These are phyloP conservation scores for Candolleomyces aberdarensis DNA, from an alignment of 768 basidiomycete genomes.

Conservation along the genomic window DNA sequence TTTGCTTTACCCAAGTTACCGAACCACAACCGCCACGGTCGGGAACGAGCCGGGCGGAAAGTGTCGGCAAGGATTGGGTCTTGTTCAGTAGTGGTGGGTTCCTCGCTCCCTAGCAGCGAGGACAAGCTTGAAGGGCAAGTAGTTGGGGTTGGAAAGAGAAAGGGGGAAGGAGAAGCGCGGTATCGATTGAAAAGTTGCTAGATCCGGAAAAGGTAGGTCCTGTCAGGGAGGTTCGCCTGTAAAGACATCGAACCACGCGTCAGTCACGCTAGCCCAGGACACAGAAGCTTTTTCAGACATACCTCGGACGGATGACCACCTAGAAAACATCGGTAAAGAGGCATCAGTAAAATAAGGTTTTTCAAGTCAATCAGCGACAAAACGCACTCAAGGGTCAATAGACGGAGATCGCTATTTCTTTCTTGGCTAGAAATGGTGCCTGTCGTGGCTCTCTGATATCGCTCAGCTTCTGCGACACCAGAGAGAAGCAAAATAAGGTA, in stretches of 20 bases:
- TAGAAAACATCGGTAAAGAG: slow-evolving; percentile 23
- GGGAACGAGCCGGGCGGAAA: slow-evolving; percentile 56
- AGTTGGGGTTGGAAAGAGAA: slow-evolving; percentile 15
- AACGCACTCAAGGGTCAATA: slow-evolving; percentile 74
- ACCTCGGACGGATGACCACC: slow-evolving; percentile 84
- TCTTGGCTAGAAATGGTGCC: slow-evolving; percentile 73
- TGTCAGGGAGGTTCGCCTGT: slow-evolving; percentile 82
- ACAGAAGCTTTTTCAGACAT: slow-evolving; percentile 8
- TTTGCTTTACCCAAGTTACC: slow-evolving; percentile 53
- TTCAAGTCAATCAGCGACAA: slow-evolving; percentile 9
- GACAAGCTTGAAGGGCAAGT: slow-evolving; percentile 51
- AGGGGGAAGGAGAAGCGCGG: slow-evolving; percentile 6
- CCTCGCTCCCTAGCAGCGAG: slow-evolving; percentile 76
- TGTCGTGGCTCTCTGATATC: slow-evolving; percentile 11
- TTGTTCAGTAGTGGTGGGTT: slow-evolving; percentile 55
- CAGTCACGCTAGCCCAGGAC: slow-evolving; percentile 7
- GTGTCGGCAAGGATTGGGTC: slow-evolving; percentile 49
- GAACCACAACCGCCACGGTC: slow-evolving; percentile 76
- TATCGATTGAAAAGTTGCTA: slow-evolving; percentile 4
- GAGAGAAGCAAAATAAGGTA: neutral
- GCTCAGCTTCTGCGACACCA: slow-evolving; percentile 11
- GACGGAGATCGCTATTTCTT: slow-evolving; percentile 78
- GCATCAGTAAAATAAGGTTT: slow-evolving; percentile 18
- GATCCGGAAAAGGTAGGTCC: slow-evolving; percentile 17
- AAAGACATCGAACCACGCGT: slow-evolving; percentile 16